Evolutionary conservation across 2,329 filamentous ascomycete genomes (phyloP).

Genomic region (Aspergillus udagawae): DNA sequence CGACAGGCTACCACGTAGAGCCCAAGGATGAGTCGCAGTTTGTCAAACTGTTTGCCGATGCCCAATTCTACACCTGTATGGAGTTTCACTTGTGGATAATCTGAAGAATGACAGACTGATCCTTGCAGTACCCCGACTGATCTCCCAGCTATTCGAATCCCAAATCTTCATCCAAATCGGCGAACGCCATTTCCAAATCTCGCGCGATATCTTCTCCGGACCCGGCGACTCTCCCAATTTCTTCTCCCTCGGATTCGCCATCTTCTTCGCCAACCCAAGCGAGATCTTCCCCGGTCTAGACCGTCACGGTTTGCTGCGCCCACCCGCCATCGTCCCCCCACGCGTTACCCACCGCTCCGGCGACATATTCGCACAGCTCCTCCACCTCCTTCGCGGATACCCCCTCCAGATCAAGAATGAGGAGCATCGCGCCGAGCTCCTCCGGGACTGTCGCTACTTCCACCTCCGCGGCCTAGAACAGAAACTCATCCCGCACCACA

Average conservation of each 20-base stretch:
- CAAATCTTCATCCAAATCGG: slow-evolving; percentile 92
- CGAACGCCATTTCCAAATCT: slow-evolving; percentile 80
- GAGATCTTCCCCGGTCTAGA: slow-evolving; percentile 85
- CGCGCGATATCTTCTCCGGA: slow-evolving; percentile 77
- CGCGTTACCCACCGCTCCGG: slow-evolving; percentile 75
- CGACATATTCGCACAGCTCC: slow-evolving; percentile 77
- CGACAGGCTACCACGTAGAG: slow-evolving; percentile 72
- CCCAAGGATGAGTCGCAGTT: slow-evolving; percentile 82
- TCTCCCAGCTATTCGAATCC: slow-evolving; percentile 85
- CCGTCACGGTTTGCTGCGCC: slow-evolving; percentile 72
- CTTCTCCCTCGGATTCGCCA: slow-evolving; percentile 84
- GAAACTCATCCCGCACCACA: slow-evolving; percentile 70
- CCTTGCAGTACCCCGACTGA: slow-evolving; percentile 74
- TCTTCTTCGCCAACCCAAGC: slow-evolving; percentile 76
- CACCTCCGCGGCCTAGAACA: slow-evolving; percentile 91
- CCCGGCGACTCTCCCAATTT: slow-evolving; percentile 94
- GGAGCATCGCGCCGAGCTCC: slow-evolving; percentile 68
- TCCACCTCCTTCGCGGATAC: slow-evolving; percentile 81
- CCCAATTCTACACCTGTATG: slow-evolving; percentile 86
- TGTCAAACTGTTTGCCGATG: slow-evolving; percentile 88
- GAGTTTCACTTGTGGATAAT: slow-evolving; percentile 3
- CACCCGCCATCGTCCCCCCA: slow-evolving; percentile 80
- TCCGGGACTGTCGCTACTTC: slow-evolving; percentile 87
- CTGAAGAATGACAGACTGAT: background rate
- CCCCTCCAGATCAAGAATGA: slow-evolving; percentile 72